Evolutionary conservation across 73 alveolate genomes (phyloP).

Genomic region (Tetrahymena borealis): DNA sequence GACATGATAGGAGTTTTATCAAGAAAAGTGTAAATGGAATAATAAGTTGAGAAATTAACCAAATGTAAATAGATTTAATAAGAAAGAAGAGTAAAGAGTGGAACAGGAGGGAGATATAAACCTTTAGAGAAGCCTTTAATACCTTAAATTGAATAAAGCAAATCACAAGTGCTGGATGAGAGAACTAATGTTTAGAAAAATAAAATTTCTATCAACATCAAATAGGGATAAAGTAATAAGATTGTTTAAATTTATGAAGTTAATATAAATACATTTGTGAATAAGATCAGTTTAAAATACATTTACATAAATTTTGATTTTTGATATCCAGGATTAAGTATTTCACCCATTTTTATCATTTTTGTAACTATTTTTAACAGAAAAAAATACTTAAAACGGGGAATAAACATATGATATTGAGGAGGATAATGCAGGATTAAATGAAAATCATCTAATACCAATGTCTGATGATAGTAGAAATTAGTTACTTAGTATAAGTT

Average conservation of each 20-base stretch:
- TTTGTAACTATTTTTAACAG: too few relatives aligned
- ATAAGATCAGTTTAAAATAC: too few relatives aligned
- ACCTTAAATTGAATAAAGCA: neutral
- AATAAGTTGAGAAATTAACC: neutral
- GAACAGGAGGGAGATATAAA: neutral
- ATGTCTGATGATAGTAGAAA: too few relatives aligned
- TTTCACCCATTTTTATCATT: too few relatives aligned
- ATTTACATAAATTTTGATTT: too few relatives aligned
- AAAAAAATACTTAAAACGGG: too few relatives aligned
- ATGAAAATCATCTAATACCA: too few relatives aligned
- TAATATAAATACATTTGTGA: neutral
- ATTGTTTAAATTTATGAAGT: neutral
- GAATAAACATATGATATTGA: too few relatives aligned
- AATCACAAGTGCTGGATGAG: neutral
- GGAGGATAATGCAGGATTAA: too few relatives aligned
- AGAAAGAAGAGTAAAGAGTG: neutral
- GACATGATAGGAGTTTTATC: neutral
- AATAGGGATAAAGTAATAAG: neutral
- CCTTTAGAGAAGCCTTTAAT: neutral
- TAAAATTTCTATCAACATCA: neutral
- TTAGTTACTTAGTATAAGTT: too few relatives aligned
- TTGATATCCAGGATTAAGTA: too few relatives aligned
- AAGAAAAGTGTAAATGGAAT: neutral
- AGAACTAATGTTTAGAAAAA: neutral
- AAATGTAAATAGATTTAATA: neutral